Percentiles rank a stretch among this genome's conserved stretches.
Conservation (phyloP, 2,329 filamentous ascomycete species). For the Colletotrichum destructivum region DNA sequence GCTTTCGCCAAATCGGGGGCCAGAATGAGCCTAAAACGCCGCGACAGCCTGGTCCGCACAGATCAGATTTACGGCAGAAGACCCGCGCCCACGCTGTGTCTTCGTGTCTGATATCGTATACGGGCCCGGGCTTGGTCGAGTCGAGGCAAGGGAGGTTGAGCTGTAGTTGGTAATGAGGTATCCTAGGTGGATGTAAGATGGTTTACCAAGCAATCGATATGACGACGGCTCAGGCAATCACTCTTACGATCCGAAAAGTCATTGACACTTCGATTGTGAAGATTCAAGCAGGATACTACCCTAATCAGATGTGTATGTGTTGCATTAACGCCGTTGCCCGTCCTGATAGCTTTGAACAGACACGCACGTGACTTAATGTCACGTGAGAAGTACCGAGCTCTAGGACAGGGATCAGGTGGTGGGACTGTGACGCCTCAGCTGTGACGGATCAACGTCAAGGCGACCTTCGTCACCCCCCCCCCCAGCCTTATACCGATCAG, state of each 20-base stretch:
- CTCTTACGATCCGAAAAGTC: too few relatives aligned
- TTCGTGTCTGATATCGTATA: slow-evolving; percentile 9
- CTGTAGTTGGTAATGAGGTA: neutral
- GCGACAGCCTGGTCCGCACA: slow-evolving; percentile 8
- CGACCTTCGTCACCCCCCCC: slow-evolving; percentile 21
- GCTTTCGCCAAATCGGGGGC: slow-evolving; percentile 28
- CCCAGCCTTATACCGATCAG: slow-evolving; percentile 19
- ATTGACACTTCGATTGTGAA: neutral
- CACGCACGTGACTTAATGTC: neutral
- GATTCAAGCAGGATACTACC: too few relatives aligned
- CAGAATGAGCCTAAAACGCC: slow-evolving; percentile 19
- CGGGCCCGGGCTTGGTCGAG: neutral
- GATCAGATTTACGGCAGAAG: slow-evolving; percentile 17
- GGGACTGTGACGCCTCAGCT: slow-evolving; percentile 42
- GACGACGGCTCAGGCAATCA: neutral
- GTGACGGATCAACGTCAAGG: slow-evolving; percentile 42
- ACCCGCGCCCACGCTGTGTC: slow-evolving; percentile 16
- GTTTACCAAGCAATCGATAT: neutral
- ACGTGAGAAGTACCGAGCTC: slow-evolving; percentile 14
- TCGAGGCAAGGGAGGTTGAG: slow-evolving; percentile 8
- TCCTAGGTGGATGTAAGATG: neutral
- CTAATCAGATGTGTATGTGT: neutral
- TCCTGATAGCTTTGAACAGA: neutral
- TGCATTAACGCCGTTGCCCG: too few relatives aligned
- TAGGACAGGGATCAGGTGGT: slow-evolving; percentile 25